Conservation (phyloP, 495 filamentous ascomycete species). For the Talaromyces trachyspermus region DNA sequence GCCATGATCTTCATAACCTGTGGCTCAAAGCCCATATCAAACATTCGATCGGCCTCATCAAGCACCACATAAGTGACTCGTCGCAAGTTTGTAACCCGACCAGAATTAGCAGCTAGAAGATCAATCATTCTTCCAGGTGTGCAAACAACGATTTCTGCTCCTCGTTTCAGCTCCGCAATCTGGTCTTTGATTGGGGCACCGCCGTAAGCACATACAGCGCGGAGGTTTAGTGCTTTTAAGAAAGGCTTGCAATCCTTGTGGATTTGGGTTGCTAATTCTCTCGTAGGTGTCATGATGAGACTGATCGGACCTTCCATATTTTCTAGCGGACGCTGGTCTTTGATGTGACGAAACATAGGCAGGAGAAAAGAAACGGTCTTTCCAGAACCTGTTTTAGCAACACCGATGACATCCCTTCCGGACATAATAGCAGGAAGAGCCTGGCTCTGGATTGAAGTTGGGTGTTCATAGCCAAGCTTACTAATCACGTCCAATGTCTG, state of each 20-base stretch:
- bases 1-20: constrained; percentile 95
- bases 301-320: constrained; percentile 80
- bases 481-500: constrained; percentile 86
- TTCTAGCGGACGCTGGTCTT: constrained; percentile 80
- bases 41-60: constrained; percentile 98
- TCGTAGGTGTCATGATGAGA: constrained; percentile 88
- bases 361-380: constrained; percentile 94
- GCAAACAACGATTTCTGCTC: constrained; percentile 89
- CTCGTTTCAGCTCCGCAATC: constrained; percentile 91
- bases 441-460: constrained; percentile 91
- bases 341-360: constrained; percentile 97
- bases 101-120: constrained; percentile 83
- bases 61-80: constrained; percentile 89
- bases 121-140: constrained; percentile 98
- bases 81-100: constrained; percentile 82
- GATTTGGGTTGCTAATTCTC: constrained; percentile 92
- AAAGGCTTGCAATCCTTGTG: constrained; percentile 92
- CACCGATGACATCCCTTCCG: constrained; percentile 90
- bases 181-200: constrained; percentile 96
- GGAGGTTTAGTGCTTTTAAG: constrained; percentile 79
- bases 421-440: constrained; percentile 95
- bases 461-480: constrained; percentile 74
- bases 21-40: constrained; percentile 98
- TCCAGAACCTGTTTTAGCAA: constrained; percentile 97
- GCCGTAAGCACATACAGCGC: constrained; percentile 91